phyloP scores from a whole-genome alignment of 352 stramenopile genomes.

The Globisporangium nodosum region DNA sequence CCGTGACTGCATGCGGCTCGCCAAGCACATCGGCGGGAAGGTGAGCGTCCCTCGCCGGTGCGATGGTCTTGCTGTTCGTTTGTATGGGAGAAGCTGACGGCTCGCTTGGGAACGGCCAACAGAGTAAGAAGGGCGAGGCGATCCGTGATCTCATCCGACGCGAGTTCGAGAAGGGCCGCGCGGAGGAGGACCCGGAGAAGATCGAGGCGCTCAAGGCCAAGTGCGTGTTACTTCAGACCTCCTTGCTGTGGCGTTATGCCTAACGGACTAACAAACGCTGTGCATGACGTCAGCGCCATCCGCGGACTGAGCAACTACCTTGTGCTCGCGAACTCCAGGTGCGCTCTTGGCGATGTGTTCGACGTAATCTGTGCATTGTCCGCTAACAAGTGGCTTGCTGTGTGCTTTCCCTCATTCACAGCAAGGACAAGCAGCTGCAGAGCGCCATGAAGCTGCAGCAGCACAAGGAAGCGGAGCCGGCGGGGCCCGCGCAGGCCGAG shows the following conservation, averaged over 20 bases:
- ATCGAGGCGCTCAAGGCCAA: slow-evolving; percentile 82
- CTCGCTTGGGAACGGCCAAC: background rate
- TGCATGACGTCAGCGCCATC: slow-evolving; percentile 39
- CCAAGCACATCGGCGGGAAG: slow-evolving; percentile 83
- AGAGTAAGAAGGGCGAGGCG: slow-evolving; percentile 82
- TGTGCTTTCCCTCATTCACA: slow-evolving; percentile 11
- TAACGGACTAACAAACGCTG: background rate
- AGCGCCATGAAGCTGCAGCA: slow-evolving; percentile 69
- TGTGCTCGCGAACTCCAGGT: slow-evolving; percentile 83
- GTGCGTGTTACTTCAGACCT: slow-evolving; percentile 20
- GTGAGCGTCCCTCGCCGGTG: slow-evolving; percentile 21
- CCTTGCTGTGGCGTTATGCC: background rate
- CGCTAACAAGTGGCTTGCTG: background rate
- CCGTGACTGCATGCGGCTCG: slow-evolving; percentile 77
- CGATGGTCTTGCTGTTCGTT: background rate
- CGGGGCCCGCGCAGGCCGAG: slow-evolving; percentile 61
- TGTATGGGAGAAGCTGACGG: background rate
- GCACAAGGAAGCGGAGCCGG: slow-evolving; percentile 19
- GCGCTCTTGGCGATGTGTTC: slow-evolving; percentile 2
- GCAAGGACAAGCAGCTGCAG: slow-evolving; percentile 83
- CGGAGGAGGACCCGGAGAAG: slow-evolving; percentile 75
- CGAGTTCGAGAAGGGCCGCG: slow-evolving; percentile 76
- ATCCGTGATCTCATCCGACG: slow-evolving; percentile 67
- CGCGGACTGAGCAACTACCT: slow-evolving; percentile 86
- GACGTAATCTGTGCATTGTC: background rate